A percentile compares a stretch with the other conserved stretches of the same genome.
phyloP scores from a whole-genome alignment of 768 basidiomycete species.

The Cystobasidium ongulense region DNA sequence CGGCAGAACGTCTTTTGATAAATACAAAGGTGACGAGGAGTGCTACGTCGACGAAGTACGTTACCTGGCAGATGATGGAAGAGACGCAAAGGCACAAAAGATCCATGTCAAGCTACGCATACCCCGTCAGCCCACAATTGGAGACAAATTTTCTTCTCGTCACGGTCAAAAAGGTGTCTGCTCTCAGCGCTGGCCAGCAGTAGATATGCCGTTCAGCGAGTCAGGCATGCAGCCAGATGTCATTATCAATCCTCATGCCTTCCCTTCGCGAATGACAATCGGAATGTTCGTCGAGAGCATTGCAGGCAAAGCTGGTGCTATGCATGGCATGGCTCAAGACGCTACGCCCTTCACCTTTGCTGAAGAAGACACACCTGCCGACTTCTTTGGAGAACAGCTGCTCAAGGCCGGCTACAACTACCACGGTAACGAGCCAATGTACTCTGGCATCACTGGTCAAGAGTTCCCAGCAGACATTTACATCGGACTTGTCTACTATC shows the following conservation, averaged over 20 bases:
- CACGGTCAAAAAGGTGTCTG: conserved; percentile 99
- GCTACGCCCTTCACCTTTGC: conserved; percentile 91
- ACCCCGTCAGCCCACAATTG: conserved; percentile 89
- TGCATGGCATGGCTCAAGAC: conserved; percentile 97
- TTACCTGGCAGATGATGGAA: conserved; percentile 74
- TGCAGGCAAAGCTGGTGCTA: conserved; percentile 97
- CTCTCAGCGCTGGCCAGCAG: conserved; percentile 94
- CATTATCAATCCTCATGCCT: conserved; percentile 99
- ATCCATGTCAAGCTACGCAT: conserved; percentile 87
- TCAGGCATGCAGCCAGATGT: conserved; percentile 98
- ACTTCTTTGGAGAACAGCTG: conserved; percentile 95
- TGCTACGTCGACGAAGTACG: conserved; percentile 86
- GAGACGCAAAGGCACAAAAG: conserved; percentile 81
- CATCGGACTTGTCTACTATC: conserved; percentile 96
- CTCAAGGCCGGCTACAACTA: conserved; percentile 93
- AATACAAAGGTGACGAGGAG: conserved; percentile 92
- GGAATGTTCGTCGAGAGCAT: conserved; percentile 99
- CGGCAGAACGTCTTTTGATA: conserved; percentile 71
- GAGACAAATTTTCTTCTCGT: conserved; percentile 95
- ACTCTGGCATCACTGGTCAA: conserved; percentile 96
- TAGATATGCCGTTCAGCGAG: conserved; percentile 99
- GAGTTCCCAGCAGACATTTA: conserved; percentile 99
- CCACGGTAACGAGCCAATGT: conserved; percentile 99
- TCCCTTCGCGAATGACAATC: conserved; percentile 99
- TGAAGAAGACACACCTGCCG: conserved; percentile 91